A percentile compares a stretch with the other conserved stretches of the same genome.
These are phyloP conservation scores for Leonotis leonurus DNA, from an alignment of 257 asterid genomes.

Conservation along the genomic window DNA sequence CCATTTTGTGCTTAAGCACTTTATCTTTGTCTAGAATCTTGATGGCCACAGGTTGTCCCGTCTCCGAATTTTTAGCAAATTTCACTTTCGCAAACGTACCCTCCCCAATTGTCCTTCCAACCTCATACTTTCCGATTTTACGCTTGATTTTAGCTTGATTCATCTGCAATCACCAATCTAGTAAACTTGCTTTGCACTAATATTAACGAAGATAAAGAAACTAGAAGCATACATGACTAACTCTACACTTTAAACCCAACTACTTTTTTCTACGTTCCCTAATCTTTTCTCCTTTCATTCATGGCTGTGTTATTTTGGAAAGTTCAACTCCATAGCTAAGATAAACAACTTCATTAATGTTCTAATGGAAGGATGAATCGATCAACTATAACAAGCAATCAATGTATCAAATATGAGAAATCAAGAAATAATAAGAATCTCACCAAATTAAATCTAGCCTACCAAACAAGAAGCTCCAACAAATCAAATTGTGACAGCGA, in stretches of 20 bases:
- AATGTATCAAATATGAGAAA: not conserved
- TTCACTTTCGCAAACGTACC: constrained; percentile 94
- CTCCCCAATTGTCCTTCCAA: constrained; percentile 93
- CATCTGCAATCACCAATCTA: constrained; percentile 28
- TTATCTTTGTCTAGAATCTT: constrained; percentile 89
- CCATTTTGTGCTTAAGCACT: constrained; percentile 90
- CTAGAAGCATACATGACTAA: not conserved
- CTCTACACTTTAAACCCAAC: constrained; percentile 1
- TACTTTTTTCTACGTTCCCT: not conserved
- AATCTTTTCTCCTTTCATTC: not conserved
- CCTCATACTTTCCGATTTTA: constrained; percentile 74
- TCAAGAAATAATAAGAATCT: not conserved
- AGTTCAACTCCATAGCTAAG: too few relatives aligned
- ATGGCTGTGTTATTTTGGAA: not conserved
- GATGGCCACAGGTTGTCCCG: constrained; percentile 67
- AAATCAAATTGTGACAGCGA: too few relatives aligned
- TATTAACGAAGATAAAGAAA: not conserved
- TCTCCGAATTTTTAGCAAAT: constrained; percentile 78
- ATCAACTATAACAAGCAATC: constrained; percentile 6
- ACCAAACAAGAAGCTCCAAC: too few relatives aligned
- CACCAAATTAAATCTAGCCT: constrained; percentile 7
- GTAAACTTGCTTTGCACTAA: not conserved
- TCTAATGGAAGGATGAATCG: too few relatives aligned
- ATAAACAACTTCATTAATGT: too few relatives aligned
- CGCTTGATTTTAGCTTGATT: constrained; percentile 63